Conservation (phyloP, 2,329 filamentous ascomycete species). For the Setomelanomma holmii region DNA sequence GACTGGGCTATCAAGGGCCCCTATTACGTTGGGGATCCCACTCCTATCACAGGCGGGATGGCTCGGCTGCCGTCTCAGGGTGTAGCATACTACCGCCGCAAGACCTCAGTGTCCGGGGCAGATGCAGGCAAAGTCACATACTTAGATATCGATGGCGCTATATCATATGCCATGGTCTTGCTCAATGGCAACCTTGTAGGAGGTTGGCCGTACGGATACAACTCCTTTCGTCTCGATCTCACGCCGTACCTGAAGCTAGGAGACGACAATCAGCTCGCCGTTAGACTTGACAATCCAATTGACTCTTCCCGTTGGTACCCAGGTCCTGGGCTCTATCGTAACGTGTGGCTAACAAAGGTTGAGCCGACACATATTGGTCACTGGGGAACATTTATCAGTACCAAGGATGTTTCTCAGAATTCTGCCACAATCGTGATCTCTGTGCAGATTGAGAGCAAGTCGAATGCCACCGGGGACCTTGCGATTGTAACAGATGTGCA, state of each 20-base stretch:
- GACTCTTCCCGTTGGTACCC: constrained; percentile 61
- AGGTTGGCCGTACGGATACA: constrained; percentile 59
- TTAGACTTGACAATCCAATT: constrained; percentile 58
- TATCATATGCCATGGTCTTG: constrained; percentile 60
- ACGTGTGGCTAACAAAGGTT: constrained; percentile 61
- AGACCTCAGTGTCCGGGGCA: constrained; percentile 32
- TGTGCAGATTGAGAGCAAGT: constrained; percentile 57
- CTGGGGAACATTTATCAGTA: constrained; percentile 58
- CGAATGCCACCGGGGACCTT: constrained; percentile 41
- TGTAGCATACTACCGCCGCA: constrained; percentile 59
- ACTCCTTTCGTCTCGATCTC: constrained; percentile 58
- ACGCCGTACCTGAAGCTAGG: constrained; percentile 49
- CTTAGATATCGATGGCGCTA: constrained; percentile 59
- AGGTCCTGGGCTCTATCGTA: constrained; percentile 61
- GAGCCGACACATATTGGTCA: constrained; percentile 56
- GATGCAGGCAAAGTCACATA: constrained; percentile 50
- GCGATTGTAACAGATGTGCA: constrained; percentile 48
- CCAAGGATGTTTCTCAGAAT: constrained; percentile 51
- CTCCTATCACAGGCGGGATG: constrained; percentile 47
- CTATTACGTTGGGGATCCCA: constrained; percentile 38
- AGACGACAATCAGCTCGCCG: constrained; percentile 53
- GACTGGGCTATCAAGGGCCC: constrained; percentile 58
- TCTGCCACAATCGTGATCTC: constrained; percentile 55
- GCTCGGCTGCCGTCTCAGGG: constrained; percentile 57
- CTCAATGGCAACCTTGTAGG: constrained; percentile 58